Conservation (phyloP, 2,329 filamentous ascomycete genomes). For the Capronia americana region DNA sequence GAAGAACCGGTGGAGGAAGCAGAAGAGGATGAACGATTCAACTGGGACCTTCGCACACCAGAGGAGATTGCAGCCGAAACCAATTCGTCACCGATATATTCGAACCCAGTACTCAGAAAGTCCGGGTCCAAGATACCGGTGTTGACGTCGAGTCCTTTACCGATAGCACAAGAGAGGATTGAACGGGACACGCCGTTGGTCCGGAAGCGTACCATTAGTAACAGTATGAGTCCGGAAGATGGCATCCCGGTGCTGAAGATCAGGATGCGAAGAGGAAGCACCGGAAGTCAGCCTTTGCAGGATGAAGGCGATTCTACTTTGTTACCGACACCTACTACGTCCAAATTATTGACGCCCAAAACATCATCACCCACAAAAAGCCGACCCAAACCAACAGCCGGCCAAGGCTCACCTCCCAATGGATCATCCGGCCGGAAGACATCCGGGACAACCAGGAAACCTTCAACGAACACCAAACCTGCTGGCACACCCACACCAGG, state of each 20-base stretch:
- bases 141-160: constrained; percentile 77
- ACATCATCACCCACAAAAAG: constrained; percentile 41
- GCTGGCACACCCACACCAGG: constrained; percentile 48
- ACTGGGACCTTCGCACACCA: constrained; percentile 76
- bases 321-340: constrained; percentile 35
- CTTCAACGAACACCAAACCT: constrained; percentile 46
- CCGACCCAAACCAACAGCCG: constrained; percentile 43
- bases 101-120: constrained; percentile 62
- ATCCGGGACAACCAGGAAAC: constrained; percentile 50
- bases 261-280: constrained; percentile 64
- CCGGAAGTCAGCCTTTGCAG: constrained; percentile 39
- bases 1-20: constrained; percentile 51
- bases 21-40: constrained; percentile 55
- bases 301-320: constrained; percentile 30
- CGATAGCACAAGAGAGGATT: constrained; percentile 72
- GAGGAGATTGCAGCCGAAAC: constrained; percentile 73
- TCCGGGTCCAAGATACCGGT: constrained; percentile 83
- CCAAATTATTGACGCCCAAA: constrained; percentile 37
- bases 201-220: constrained; percentile 64
- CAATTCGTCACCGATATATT: constrained; percentile 56
- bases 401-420: constrained; percentile 35
- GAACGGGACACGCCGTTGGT: constrained; percentile 74
- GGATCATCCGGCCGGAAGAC: constrained; percentile 46
- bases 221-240: constrained; percentile 66
- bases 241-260: constrained; percentile 65